Evolutionary conservation across 768 basidiomycete species (phyloP).

Genomic region (Russula virescens): DNA sequence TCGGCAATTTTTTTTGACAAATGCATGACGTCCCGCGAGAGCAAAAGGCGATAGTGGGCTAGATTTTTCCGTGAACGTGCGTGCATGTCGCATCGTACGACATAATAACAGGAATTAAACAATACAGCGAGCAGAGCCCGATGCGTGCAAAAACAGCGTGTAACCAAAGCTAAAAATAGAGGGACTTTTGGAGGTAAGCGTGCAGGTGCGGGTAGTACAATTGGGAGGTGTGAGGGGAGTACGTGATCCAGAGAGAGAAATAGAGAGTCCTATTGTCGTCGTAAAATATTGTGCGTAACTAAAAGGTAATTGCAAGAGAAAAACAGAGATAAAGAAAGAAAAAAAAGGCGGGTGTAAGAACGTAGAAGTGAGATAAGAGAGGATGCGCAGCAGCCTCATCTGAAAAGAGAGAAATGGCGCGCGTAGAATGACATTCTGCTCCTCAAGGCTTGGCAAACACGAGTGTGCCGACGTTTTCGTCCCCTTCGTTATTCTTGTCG

Average conservation of each 20-base stretch:
- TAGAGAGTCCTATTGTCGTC: conserved; percentile 8
- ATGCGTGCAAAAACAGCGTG: conserved; percentile 1
- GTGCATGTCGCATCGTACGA: conserved; percentile 3
- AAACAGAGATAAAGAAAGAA: background rate
- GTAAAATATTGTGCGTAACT: conserved; percentile 4
- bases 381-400: conserved; percentile 9
- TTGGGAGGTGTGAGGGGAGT: conserved; percentile 3
- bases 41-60: background rate
- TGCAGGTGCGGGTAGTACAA: conserved; percentile 14
- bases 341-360: too few relatives aligned
- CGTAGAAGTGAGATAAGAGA: background rate
- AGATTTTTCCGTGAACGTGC: background rate
- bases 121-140: conserved; percentile 7
- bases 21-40: background rate
- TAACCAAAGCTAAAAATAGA: background rate
- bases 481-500: conserved; percentile 38
- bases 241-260: conserved; percentile 4
- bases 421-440: too few relatives aligned
- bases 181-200: background rate
- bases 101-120: conserved; percentile 2
- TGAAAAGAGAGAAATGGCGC: too few relatives aligned
- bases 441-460: conserved; percentile 42
- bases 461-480: conserved; percentile 40
- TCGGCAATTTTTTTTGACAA: background rate
- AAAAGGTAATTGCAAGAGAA: background rate